Evolutionary conservation across 805 yeast genomes (phyloP), one percentile per base, ranked within the genome.

Genomic region (Metschnikowia santaceciliae): DNA sequence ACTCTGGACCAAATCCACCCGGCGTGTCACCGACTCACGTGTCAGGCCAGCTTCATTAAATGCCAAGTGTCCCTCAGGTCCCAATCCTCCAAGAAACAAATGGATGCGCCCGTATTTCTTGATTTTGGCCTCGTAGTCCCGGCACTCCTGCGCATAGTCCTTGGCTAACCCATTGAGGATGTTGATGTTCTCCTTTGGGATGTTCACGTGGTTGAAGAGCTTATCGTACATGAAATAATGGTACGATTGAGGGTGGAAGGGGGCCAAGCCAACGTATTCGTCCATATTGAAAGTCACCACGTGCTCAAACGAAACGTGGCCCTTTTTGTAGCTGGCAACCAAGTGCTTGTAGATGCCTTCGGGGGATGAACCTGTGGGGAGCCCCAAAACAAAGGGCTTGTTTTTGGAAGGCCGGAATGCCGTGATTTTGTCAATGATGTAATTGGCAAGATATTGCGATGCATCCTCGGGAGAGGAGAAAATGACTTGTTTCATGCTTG

Each of bases 201-300:
- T 76, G 61, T 81, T 81, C 54, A 81, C 68, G 53, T 80, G 84
- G 62, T 76, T 72, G 68, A 81, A 81, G 45, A 81, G 73, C 59
- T 80, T 76, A 51, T 79, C 68, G 62, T 69, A 69, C 85, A 81
- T 81, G 67, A 80, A 81, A 62, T 78, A 78, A 60, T 78, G 81
- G 62, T 81, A 81, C 30, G 81, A 76, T 60, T 80, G 83, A 23
- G 68, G 69, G 57, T 79, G 67, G 8, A 71, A 49, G 13, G 83
- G 82, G 7, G 61, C 60, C 33, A 81, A 64, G 1, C 81, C 80
- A 43, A 76, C 66, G 61, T 81, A 81, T 63, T 81, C 85, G 59
- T 81, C 85, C 84, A 80, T 81, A 63, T 81, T 80, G 68, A 81
- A 81, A 11, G 82, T 77, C 15, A 80, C 79, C 45, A 81, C 85